Evolutionary conservation across 139 green algal species (phyloP).

Genomic region (Desmodesmus armatus): DNA sequence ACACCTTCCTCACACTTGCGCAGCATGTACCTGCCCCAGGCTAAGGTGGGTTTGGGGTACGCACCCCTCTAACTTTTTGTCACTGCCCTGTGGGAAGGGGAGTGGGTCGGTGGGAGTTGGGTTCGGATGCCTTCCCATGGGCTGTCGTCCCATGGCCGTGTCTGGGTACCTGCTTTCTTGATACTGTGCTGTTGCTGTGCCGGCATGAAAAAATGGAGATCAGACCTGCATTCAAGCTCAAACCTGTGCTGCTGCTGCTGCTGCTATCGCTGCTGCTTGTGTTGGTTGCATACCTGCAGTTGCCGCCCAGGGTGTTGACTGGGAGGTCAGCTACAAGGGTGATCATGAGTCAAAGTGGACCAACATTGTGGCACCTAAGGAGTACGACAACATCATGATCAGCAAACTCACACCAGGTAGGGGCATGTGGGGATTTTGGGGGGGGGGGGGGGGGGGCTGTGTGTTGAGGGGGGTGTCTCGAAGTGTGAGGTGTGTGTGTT

Average conservation of each 20-base stretch:
- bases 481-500: too few relatives aligned
- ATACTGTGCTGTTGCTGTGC: not conserved
- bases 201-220: not conserved
- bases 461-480: too few relatives aligned
- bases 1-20: constrained; percentile 5
- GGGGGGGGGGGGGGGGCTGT: too few relatives aligned
- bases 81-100: too few relatives aligned
- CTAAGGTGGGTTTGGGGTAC: too few relatives aligned
- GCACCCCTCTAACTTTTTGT: too few relatives aligned
- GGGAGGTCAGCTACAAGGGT: constrained; percentile 36
- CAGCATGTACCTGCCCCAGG: constrained; percentile 35
- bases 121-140: too few relatives aligned
- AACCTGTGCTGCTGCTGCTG: not conserved
- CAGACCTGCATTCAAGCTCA: too few relatives aligned
- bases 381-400: constrained; percentile 23
- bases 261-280: not conserved
- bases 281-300: constrained; percentile 8
- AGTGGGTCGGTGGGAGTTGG: too few relatives aligned
- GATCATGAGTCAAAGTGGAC: constrained; percentile 18
- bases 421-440: too few relatives aligned
- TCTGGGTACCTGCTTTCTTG: not conserved
- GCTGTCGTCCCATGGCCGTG: not conserved
- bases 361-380: not conserved
- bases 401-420: constrained; percentile 10
- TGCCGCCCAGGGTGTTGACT: constrained; percentile 31